These are phyloP conservation scores for Dendrobium chrysotoxum DNA, from an alignment of 106 monocot species.

Conservation along the genomic window DNA sequence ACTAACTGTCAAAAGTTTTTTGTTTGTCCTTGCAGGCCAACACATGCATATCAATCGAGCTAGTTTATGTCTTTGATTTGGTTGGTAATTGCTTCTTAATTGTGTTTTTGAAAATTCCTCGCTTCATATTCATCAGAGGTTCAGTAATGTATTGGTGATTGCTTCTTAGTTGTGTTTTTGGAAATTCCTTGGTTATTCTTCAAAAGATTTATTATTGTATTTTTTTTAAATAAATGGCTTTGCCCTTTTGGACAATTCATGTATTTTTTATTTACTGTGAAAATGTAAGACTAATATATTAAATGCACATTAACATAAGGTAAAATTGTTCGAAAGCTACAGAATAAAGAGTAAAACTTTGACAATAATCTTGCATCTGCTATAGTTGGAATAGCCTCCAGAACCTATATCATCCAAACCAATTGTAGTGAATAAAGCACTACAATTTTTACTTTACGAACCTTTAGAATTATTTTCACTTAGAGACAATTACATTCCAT, in stretches of 20 bases:
- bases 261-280: not conserved
- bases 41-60: conserved; percentile 60
- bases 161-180: not conserved
- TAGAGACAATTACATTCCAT: not conserved
- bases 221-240: conserved; percentile 3
- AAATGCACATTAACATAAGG: conserved; percentile 1
- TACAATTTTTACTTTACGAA: too few species aligned
- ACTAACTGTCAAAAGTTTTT: not conserved
- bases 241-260: not conserved
- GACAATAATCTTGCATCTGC: not conserved
- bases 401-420: not conserved
- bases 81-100: conserved; percentile 28
- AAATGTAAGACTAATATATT: not conserved
- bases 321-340: not conserved
- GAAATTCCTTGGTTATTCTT: not conserved
- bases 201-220: not conserved
- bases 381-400: not conserved
- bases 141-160: not conserved
- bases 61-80: conserved; percentile 88
- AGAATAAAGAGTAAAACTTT: not conserved
- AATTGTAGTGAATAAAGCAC: not conserved
- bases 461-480: not conserved
- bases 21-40: conserved; percentile 49
- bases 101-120: not conserved
- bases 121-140: not conserved